Conservation (phyloP, 305 asterid species). For the Plantago lanceolata region DNA sequence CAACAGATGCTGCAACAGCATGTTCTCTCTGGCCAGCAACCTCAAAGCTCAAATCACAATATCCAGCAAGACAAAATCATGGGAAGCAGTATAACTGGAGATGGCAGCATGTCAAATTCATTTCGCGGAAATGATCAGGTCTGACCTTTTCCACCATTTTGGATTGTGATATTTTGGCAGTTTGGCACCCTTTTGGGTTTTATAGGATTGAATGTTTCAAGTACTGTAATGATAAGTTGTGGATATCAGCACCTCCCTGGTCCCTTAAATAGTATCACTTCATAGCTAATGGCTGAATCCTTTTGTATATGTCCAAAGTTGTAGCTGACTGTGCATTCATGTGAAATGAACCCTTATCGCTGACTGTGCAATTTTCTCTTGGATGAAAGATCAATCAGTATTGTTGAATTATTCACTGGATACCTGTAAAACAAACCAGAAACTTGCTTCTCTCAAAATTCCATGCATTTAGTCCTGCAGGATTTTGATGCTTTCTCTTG, state of each 20-base stretch:
- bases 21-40: conserved; percentile 57
- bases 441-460: background rate
- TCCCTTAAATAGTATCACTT: background rate
- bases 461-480: background rate
- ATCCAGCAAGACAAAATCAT: conserved; percentile 68
- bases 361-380: background rate
- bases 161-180: background rate
- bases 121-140: conserved; percentile 97
- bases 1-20: conserved; percentile 48
- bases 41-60: conserved; percentile 56
- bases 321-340: background rate
- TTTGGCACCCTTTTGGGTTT: background rate
- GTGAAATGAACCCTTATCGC: background rate
- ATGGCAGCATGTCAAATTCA: conserved; percentile 83
- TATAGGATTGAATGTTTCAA: background rate
- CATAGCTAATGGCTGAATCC: background rate
- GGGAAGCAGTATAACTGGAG: conserved; percentile 70
- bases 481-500: background rate
- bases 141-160: conserved; percentile 31
- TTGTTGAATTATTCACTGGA: background rate
- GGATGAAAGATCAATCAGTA: background rate
- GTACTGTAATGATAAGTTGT: background rate
- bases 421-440: background rate
- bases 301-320: background rate
- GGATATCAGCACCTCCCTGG: background rate